Conservation (phyloP, 2,329 filamentous ascomycete species). For the Colletotrichum limetticola region DNA sequence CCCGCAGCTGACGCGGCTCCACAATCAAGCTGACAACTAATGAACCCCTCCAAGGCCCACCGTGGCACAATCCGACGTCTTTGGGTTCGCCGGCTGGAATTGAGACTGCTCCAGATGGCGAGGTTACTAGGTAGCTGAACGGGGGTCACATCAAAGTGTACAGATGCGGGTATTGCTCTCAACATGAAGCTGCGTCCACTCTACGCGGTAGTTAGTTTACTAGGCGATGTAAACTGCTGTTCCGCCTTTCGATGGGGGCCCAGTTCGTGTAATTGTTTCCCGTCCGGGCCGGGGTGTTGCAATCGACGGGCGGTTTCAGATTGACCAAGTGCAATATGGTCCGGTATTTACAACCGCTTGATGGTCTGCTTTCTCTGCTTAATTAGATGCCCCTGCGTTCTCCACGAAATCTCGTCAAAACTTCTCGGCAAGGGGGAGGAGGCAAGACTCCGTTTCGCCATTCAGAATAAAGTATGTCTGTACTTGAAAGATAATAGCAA, state of each 20-base stretch:
- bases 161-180: not conserved
- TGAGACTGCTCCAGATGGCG: not conserved
- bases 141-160: too few relatives aligned
- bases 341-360: constrained; percentile 9
- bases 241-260: not conserved
- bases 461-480: not conserved
- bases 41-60: not conserved
- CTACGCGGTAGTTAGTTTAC: too few relatives aligned
- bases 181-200: not conserved
- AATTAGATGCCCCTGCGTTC: not conserved
- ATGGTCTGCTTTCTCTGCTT: not conserved
- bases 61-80: not conserved
- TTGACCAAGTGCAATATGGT: constrained; percentile 5
- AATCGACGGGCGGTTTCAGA: constrained; percentile 13
- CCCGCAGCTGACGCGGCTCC: not conserved
- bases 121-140: too few relatives aligned
- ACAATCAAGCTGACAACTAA: not conserved
- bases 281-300: not conserved
- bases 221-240: not conserved
- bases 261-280: not conserved
- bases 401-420: not conserved
- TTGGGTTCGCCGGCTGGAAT: not conserved
- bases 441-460: not conserved
- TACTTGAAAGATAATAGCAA: not conserved
- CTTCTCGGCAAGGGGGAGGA: not conserved